These are phyloP conservation scores for Carex pumila DNA, from an alignment of 176 grass and related monocot genomes.

Conservation along the genomic window DNA sequence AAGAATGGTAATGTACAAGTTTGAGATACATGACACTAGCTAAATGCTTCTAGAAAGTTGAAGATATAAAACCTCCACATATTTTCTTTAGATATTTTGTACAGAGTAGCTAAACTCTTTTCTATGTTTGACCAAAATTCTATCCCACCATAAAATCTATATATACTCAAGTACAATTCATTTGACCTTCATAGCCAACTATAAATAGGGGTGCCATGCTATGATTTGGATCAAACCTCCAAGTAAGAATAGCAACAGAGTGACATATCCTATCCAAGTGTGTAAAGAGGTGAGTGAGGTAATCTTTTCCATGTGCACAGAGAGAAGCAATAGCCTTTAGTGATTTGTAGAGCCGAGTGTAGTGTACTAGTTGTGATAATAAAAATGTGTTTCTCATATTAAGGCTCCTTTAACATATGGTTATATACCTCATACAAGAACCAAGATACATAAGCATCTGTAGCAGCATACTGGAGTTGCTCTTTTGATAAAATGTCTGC, in stretches of 20 bases:
- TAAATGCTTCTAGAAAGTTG: neutral
- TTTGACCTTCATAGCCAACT: neutral
- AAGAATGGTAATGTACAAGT: neutral
- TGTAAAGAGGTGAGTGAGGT: neutral
- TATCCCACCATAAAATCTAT: neutral
- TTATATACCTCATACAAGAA: conserved; percentile 74
- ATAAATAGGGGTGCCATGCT: neutral
- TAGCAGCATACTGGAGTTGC: conserved; percentile 86
- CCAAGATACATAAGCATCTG: conserved; percentile 94
- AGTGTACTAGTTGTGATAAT: neutral
- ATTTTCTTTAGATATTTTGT: neutral
- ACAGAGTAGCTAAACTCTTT: neutral
- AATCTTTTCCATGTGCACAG: neutral
- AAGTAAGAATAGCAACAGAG: neutral
- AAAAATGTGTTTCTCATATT: neutral
- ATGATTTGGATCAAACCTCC: neutral
- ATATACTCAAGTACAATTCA: neutral
- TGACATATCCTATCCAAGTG: neutral
- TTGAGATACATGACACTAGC: neutral
- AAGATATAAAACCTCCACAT: neutral
- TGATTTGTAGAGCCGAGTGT: neutral
- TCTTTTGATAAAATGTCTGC: conserved; percentile 45
- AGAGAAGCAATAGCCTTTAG: neutral
- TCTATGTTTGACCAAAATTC: neutral
- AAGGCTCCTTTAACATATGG: neutral